Conservation (phyloP, 306 rosid species). For the Dalbergia cochinchinensis region DNA sequence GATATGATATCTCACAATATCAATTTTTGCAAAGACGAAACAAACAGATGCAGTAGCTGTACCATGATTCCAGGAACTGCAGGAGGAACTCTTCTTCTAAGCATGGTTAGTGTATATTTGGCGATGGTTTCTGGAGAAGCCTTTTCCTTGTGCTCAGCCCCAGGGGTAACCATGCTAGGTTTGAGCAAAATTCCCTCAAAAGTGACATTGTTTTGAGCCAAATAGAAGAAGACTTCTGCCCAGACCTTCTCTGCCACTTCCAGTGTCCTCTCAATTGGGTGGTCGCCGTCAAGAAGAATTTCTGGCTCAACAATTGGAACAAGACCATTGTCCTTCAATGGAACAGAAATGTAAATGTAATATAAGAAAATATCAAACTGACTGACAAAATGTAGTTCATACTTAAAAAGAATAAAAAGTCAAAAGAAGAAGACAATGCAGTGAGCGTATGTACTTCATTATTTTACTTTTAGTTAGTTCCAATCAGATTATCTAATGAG, state of each 20-base stretch:
- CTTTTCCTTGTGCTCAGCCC: slow-evolving; percentile 94
- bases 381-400: background rate
- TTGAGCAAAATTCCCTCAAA: slow-evolving; percentile 98
- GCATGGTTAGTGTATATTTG: slow-evolving; percentile 78
- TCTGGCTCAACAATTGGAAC: slow-evolving; percentile 99
- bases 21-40: slow-evolving; percentile 19
- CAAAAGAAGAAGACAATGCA: background rate
- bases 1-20: background rate
- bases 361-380: slow-evolving; percentile 27
- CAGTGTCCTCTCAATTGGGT: slow-evolving; percentile 90
- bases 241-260: slow-evolving; percentile 99
- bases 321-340: slow-evolving; percentile 91
- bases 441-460: background rate
- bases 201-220: slow-evolving; percentile 91
- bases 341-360: slow-evolving; percentile 18
- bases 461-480: background rate
- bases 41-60: slow-evolving; percentile 34
- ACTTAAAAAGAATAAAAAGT: background rate
- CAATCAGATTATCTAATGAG: slow-evolving; percentile 6
- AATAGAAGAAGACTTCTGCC: slow-evolving; percentile 93
- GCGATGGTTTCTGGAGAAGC: slow-evolving; percentile 94
- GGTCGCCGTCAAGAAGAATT: slow-evolving; percentile 98
- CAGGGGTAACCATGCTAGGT: slow-evolving; percentile 99
- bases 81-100: slow-evolving; percentile 94
- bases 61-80: slow-evolving; percentile 99